phyloP scores from a whole-genome alignment of 2,329 filamentous ascomycete species.

The Salinomyces thailandicus region DNA sequence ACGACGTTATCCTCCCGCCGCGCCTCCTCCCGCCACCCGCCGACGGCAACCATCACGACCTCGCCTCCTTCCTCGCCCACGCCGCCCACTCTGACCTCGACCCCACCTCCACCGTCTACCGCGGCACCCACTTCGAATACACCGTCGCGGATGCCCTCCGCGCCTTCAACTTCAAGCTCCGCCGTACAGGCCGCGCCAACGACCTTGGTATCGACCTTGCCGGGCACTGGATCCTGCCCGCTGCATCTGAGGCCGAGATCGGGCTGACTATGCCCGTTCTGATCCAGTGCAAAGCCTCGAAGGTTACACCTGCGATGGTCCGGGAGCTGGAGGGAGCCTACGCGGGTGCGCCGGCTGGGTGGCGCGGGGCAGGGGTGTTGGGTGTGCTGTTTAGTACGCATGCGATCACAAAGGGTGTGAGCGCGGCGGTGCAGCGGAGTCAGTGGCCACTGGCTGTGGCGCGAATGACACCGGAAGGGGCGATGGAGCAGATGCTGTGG shows the following conservation, averaged over 20 bases:
- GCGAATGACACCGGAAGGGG: slow-evolving; percentile 47
- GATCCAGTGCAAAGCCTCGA: slow-evolving; percentile 58
- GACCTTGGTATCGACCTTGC: slow-evolving; percentile 67
- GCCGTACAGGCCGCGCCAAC: slow-evolving; percentile 53
- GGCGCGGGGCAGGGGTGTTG: slow-evolving; percentile 55
- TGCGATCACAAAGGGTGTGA: slow-evolving; percentile 66
- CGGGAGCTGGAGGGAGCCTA: slow-evolving; percentile 77
- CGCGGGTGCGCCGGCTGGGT: slow-evolving; percentile 60
- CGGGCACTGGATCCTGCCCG: slow-evolving; percentile 56
- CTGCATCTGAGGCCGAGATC: slow-evolving; percentile 15
- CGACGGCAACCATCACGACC: slow-evolving; percentile 47
- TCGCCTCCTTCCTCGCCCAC: slow-evolving; percentile 56
- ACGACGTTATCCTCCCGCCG: slow-evolving; percentile 6
- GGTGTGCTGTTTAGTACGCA: slow-evolving; percentile 60
- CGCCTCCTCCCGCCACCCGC: slow-evolving; percentile 19
- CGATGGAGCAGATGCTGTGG: slow-evolving; percentile 60
- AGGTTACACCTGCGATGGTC: slow-evolving; percentile 47
- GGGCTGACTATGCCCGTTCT: slow-evolving; percentile 30
- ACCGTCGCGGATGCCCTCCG: slow-evolving; percentile 47
- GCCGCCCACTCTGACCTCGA: slow-evolving; percentile 48
- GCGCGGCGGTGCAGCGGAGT: slow-evolving; percentile 59
- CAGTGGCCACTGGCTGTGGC: slow-evolving; percentile 62
- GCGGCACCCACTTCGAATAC: slow-evolving; percentile 73
- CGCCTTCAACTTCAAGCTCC: slow-evolving; percentile 53
- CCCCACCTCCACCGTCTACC: slow-evolving; percentile 48